Evolutionary conservation across 1,284 basidiomycete genomes (phyloP), one percentile per base, ranked within the genome.

Genomic region (Ganoderma lingzhi): DNA sequence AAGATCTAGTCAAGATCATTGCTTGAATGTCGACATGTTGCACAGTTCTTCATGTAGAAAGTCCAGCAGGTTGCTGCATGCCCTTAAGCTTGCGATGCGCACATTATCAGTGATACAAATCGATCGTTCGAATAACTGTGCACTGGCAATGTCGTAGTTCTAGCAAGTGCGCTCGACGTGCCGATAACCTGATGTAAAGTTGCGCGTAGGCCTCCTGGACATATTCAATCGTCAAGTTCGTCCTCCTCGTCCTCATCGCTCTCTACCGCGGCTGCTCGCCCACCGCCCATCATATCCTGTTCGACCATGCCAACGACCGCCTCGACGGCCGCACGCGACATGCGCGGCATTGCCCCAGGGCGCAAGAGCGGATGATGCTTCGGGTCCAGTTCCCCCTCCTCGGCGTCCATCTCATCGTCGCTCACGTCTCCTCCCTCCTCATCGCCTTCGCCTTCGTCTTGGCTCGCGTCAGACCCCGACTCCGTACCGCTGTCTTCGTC

Each of bases 301-400:
- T 86, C 83, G 5, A 92, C 84, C 80, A 91, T 88, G 1, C 83
- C 86, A 28, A 89, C 87, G 4, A 86, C 89, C 82, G 88, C 87
- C 51, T 92, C 88, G 66, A 92, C 82, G 0, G 87, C 87, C 2
- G 89, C 88, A 64, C 84, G 86, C 44, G 88, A 90, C 87, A 93
- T 89, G 42, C 73, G 72, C 3, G 90, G 90, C 85, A 93, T 85
- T 9, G 90, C 89, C 28, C 90, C 91, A 0, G 88, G 86, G 15
- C 86, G 83, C 69, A 93, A 77, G 2, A 93, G 81, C 0, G 91
- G 91, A 76, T 93, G 91, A 63, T 84, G 82, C 32, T 83, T 83
- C 6, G 86, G 85, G 59, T 87, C 83, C 30, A 92, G 80, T 62
- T 84, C 84, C 62, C 82, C 84, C 5, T 79, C 83, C 23, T 71